phyloP scores from a whole-genome alignment of 805 yeast species.

The Metschnikowia dekortorum region DNA sequence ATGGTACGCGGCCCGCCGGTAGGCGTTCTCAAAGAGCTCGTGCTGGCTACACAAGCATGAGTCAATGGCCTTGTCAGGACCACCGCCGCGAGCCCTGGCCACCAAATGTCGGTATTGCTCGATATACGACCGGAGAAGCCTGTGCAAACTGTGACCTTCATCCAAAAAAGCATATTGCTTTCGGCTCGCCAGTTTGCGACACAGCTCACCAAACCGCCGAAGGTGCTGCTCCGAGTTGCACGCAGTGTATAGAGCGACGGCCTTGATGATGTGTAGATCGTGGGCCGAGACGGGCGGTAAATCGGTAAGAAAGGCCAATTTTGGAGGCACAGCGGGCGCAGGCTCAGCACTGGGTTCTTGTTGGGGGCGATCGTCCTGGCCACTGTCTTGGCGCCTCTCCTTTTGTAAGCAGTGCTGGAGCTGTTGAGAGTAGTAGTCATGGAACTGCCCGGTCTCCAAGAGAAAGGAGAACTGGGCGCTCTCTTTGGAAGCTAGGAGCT shows the following conservation, averaged over 20 bases:
- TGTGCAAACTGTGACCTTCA: constrained; percentile 55
- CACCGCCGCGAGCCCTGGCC: constrained; percentile 8
- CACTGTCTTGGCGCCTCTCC: background rate
- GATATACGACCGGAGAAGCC: constrained; percentile 45
- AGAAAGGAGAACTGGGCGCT: constrained; percentile 64
- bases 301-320: constrained; percentile 24
- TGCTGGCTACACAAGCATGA: constrained; percentile 20
- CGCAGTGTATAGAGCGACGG: constrained; percentile 68
- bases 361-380: background rate
- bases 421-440: constrained; percentile 45
- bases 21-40: constrained; percentile 44
- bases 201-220: constrained; percentile 31
- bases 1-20: constrained; percentile 52
- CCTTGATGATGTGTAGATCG: constrained; percentile 66
- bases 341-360: background rate
- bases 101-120: constrained; percentile 47
- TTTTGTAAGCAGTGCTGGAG: background rate
- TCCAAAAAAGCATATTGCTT: constrained; percentile 68
- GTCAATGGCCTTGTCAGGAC: background rate
- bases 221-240: constrained; percentile 48
- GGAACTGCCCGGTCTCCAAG: constrained; percentile 46
- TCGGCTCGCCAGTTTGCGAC: constrained; percentile 32
- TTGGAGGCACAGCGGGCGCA: constrained; percentile 13
- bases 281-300: constrained; percentile 45
- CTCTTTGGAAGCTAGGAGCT: constrained; percentile 46